A percentile compares a stretch with the other conserved stretches of the same genome.
Evolutionary conservation across 1,284 basidiomycete species (phyloP).

Genomic region (Pseudozyma flocculosa): DNA sequence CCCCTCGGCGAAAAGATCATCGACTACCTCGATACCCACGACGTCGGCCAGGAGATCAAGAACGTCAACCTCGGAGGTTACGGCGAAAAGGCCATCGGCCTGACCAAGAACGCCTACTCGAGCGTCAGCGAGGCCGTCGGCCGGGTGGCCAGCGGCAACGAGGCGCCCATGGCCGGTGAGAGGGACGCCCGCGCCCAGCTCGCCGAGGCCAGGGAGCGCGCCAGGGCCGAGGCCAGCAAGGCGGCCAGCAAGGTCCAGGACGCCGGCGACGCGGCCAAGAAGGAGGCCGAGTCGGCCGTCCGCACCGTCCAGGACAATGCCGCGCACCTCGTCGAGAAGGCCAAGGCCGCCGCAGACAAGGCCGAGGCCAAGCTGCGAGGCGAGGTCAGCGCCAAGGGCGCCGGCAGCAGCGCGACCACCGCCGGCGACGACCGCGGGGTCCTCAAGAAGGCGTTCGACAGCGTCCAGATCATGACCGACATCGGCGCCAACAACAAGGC

Average conservation of each 20-base stretch:
- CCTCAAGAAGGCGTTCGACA: constrained; percentile 38
- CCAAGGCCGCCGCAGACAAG: constrained; percentile 63
- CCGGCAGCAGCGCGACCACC: neutral
- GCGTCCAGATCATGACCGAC: constrained; percentile 42
- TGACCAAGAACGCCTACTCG: constrained; percentile 61
- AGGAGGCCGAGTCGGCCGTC: constrained; percentile 51
- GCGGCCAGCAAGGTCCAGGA: constrained; percentile 40
- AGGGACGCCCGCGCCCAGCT: constrained; percentile 31
- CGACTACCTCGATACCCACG: constrained; percentile 47
- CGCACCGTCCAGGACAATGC: constrained; percentile 37
- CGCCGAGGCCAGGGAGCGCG: constrained; percentile 37
- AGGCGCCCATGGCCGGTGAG: constrained; percentile 31
- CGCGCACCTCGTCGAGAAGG: constrained; percentile 34
- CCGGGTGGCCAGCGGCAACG: constrained; percentile 36
- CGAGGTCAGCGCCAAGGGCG: constrained; percentile 7
- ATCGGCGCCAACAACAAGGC: constrained; percentile 39
- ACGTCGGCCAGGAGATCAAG: constrained; percentile 35
- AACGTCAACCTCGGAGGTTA: constrained; percentile 59
- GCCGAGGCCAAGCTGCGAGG: constrained; percentile 45
- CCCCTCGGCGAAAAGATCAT: constrained; percentile 71
- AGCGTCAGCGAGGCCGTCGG: constrained; percentile 49
- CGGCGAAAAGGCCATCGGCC: constrained; percentile 63
- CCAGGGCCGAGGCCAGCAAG: constrained; percentile 26
- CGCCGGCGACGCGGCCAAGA: constrained; percentile 52
- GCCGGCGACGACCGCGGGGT: constrained; percentile 47